Percentiles rank a stretch among this genome's conserved stretches.
Evolutionary conservation across 2,329 filamentous ascomycete species (phyloP).

Genomic region (Talaromyces funiculosus): DNA sequence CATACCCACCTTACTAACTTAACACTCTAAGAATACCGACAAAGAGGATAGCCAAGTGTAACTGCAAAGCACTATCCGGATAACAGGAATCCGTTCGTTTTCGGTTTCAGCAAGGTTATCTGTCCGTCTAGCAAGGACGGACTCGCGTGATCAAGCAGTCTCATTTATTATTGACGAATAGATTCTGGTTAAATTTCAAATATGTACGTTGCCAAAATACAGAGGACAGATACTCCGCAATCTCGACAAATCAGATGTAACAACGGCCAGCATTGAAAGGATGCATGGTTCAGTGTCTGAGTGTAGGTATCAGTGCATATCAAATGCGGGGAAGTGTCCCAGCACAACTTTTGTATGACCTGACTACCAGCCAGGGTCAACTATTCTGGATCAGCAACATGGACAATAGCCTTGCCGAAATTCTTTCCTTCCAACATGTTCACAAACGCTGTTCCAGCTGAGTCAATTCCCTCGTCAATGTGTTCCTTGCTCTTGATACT

Average conservation of each 20-base stretch:
- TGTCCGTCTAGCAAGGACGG: neutral
- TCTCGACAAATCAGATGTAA: neutral
- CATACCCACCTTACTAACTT: neutral
- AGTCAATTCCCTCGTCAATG: slow-evolving; percentile 71
- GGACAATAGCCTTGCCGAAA: slow-evolving; percentile 78
- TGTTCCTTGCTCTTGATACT: slow-evolving; percentile 65
- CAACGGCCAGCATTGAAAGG: neutral
- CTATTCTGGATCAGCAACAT: slow-evolving; percentile 31
- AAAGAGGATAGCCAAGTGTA: neutral
- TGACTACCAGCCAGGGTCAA: neutral
- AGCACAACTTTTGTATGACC: neutral
- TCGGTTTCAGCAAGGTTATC: neutral
- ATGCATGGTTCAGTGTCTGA: neutral
- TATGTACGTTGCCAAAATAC: neutral
- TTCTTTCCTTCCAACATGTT: slow-evolving; percentile 73
- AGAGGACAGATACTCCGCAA: neutral
- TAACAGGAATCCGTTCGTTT: neutral
- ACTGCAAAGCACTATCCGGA: neutral
- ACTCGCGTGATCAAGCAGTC: neutral
- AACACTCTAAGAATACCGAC: neutral
- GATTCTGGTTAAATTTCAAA: neutral
- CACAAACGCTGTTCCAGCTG: slow-evolving; percentile 66
- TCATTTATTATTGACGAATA: neutral
- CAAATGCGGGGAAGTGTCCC: slow-evolving; percentile 6
- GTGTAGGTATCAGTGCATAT: slow-evolving; percentile 1